Evolutionary conservation across 2,329 filamentous ascomycete species (phyloP), one percentile per base, ranked within the genome.

Genomic region (Sporothrix dimorphospora): DNA sequence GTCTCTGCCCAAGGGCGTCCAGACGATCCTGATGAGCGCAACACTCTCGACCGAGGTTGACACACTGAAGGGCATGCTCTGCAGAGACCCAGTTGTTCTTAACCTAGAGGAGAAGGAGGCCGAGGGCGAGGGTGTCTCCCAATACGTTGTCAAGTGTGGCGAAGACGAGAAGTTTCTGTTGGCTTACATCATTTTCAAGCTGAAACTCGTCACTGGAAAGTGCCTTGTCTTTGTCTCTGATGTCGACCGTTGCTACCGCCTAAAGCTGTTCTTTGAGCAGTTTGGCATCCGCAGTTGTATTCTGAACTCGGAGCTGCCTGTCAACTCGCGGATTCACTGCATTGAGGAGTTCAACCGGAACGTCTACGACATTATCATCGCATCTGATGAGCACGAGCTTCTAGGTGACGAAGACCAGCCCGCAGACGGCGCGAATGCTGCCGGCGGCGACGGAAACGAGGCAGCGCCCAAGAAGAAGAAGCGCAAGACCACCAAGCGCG

Each of bases 131-230:
- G 91, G 90, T 4, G 87, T 98, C 38, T 93, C 90, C 71, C 96
- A 98, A 82, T 97, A 94, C 78, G 90, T 94, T 40, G 92, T 98
- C 75, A 94, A 91, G 87, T 92, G 94, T 76, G 93, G 89, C n/a
- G 96, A 99, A 82, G 95, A 98, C 76, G 96, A 98, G 78, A 99
- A 99, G 79, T 99, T 98, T 78, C 83, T 99, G 49, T 83, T 99
- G 57, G 90, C 92, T 21, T 98, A 97, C 78, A 92, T 97, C 73
- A 95, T 98, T 79, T 97, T 98, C 85, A 97, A 97, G 83, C 87
- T 98, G 14, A 92, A 96, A 80, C 85, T 98, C 69, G 91, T 99
- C 79, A 97, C 95, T 80, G 96, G 96, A 75, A 98, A 98, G 81
- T 92, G 92, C 72, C 83, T 88, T 74, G 85, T 88, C 59, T 88